Evolutionary conservation across 768 basidiomycete species (phyloP).

Genomic region (Hericium rajendrae): DNA sequence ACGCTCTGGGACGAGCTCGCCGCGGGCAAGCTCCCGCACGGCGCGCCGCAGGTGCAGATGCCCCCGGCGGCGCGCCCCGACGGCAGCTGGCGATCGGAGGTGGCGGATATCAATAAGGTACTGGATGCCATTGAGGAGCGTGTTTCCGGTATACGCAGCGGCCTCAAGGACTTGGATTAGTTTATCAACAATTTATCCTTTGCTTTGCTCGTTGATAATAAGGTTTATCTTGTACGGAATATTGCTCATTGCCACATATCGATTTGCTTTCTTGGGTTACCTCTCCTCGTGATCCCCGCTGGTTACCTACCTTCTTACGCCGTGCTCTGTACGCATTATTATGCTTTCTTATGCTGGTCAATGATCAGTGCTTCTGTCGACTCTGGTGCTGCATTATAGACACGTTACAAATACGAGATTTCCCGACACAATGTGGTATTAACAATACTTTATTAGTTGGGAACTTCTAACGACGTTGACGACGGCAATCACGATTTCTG

Average conservation of each 20-base stretch:
- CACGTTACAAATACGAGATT: no score
- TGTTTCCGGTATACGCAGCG: conserved; percentile 4
- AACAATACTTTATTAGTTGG: neutral
- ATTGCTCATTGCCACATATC: no score
- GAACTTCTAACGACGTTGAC: neutral
- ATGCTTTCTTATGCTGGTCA: no score
- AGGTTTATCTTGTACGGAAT: no score
- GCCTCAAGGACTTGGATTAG: conserved; percentile 5
- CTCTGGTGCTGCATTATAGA: no score
- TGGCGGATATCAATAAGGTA: conserved; percentile 3
- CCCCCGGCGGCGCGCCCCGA: conserved; percentile 15
- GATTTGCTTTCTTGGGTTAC: no score
- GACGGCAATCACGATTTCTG: neutral
- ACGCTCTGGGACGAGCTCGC: conserved; percentile 67
- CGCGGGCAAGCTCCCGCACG: conserved; percentile 19
- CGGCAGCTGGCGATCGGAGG: conserved; percentile 9
- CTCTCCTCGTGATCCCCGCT: no score
- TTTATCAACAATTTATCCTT: no score
- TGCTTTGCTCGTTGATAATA: no score
- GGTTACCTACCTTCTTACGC: no score
- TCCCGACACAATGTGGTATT: neutral
- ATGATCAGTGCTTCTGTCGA: no score
- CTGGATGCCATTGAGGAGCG: conserved; percentile 10
- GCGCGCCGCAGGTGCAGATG: neutral
- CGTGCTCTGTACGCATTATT: no score